phyloP scores from a whole-genome alignment of 805 yeast genomes.

The Teunomyces lycoperdinae region DNA sequence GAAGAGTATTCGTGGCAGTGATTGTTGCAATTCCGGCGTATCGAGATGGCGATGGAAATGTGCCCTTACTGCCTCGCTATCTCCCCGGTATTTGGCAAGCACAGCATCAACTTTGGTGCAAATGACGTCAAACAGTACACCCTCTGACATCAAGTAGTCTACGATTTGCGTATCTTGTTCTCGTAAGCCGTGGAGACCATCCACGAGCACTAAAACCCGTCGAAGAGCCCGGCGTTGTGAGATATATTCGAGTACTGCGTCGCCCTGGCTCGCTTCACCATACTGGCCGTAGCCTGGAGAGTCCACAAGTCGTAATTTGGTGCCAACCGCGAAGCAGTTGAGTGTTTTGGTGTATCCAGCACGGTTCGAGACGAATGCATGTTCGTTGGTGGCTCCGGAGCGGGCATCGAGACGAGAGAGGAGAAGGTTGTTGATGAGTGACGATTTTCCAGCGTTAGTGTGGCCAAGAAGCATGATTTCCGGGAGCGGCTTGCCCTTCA shows the following conservation, averaged over 20 bases:
- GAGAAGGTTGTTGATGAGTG: slow-evolving; percentile 62
- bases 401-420: slow-evolving; percentile 32
- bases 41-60: slow-evolving; percentile 37
- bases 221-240: slow-evolving; percentile 50
- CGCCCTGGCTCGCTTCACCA: slow-evolving; percentile 68
- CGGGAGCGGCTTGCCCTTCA: slow-evolving; percentile 40
- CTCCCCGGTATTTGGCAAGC: slow-evolving; percentile 16
- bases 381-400: slow-evolving; percentile 24
- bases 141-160: slow-evolving; percentile 47
- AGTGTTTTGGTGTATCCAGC: slow-evolving; percentile 64
- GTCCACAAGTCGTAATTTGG: slow-evolving; percentile 66
- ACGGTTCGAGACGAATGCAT: slow-evolving; percentile 53
- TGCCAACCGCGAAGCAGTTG: slow-evolving; percentile 68
- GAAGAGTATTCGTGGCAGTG: slow-evolving; percentile 47
- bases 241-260: slow-evolving; percentile 62
- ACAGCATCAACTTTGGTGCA: slow-evolving; percentile 75
- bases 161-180: slow-evolving; percentile 55
- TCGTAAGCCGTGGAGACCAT: slow-evolving; percentile 58
- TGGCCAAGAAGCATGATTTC: slow-evolving; percentile 77
- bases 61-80: slow-evolving; percentile 17
- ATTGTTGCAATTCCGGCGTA: slow-evolving; percentile 32
- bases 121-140: slow-evolving; percentile 69
- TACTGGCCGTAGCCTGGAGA: slow-evolving; percentile 88
- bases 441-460: slow-evolving; percentile 85
- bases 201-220: slow-evolving; percentile 60